These are phyloP conservation scores for Globisporangium cystogenes DNA, from an alignment of 352 stramenopile genomes.

Conservation along the genomic window DNA sequence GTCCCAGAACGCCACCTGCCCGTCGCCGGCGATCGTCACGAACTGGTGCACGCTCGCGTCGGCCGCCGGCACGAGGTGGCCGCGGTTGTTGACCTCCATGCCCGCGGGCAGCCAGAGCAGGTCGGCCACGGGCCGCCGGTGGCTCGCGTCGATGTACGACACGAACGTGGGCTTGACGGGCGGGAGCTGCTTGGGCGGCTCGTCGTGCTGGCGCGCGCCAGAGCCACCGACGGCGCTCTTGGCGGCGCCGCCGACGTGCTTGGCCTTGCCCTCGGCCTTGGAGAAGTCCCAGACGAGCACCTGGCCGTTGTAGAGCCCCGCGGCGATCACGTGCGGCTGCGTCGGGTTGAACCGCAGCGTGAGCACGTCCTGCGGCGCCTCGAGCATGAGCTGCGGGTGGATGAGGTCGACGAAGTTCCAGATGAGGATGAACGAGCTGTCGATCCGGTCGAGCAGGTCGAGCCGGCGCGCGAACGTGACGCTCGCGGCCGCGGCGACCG, in stretches of 20 bases:
- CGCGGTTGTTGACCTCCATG: constrained; percentile 87
- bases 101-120: constrained; percentile 83
- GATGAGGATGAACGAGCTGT: constrained; percentile 89
- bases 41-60: constrained; percentile 83
- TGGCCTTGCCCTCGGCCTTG: constrained; percentile 62
- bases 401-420: constrained; percentile 96
- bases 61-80: constrained; percentile 60
- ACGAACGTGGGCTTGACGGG: constrained; percentile 70
- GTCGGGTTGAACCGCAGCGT: constrained; percentile 88
- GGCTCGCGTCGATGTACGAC: constrained; percentile 85
- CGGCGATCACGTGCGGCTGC: constrained; percentile 78
- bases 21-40: constrained; percentile 88
- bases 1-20: constrained; percentile 92
- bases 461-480: constrained; percentile 83
- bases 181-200: constrained; percentile 50
- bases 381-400: constrained; percentile 90
- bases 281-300: constrained; percentile 91
- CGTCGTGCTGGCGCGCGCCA: constrained; percentile 17
- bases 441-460: constrained; percentile 62
- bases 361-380: constrained; percentile 88
- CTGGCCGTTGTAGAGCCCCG: constrained; percentile 83
- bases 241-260: constrained; percentile 18
- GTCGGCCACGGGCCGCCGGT: constrained; percentile 83
- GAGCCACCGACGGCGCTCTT: constrained; percentile 9
- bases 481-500: constrained; percentile 82